Conservation (phyloP, 129 eudicot species). For the Heracleum sosnowskyi region DNA sequence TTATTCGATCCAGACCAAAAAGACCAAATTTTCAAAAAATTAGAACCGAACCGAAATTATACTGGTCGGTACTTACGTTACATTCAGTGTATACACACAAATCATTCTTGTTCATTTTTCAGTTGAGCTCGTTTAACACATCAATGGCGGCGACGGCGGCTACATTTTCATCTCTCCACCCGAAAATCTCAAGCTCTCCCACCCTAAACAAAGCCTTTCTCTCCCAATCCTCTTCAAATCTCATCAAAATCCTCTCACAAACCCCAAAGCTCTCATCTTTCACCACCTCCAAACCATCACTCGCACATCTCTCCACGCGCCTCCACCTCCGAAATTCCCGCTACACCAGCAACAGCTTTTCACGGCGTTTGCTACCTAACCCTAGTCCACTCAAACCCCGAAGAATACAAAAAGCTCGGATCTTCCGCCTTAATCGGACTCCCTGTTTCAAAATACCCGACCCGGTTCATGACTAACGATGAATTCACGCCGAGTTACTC, state of each 20-base stretch:
- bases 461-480: slow-evolving; percentile 52
- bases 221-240: slow-evolving; percentile 17
- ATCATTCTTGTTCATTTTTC: no score
- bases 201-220: background rate
- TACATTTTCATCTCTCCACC: slow-evolving; percentile 4
- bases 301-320: slow-evolving; percentile 14
- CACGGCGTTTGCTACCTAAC: slow-evolving; percentile 94
- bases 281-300: slow-evolving; percentile 9
- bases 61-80: no score
- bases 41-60: no score
- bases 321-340: background rate
- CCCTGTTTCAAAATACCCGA: slow-evolving; percentile 39
- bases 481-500: slow-evolving; percentile 48
- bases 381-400: slow-evolving; percentile 85
- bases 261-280: slow-evolving; percentile 15
- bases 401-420: slow-evolving; percentile 87
- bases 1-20: no score
- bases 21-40: no score
- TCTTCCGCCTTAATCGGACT: slow-evolving; percentile 81
- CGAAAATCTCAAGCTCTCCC: slow-evolving; percentile 5
- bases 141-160: slow-evolving; percentile 29
- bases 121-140: background rate
- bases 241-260: slow-evolving; percentile 17
- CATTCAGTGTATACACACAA: no score
- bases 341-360: slow-evolving; percentile 34